Conservation (phyloP, 1,139 yeast genomes). For the Yamadazyma taylorii region DNA sequence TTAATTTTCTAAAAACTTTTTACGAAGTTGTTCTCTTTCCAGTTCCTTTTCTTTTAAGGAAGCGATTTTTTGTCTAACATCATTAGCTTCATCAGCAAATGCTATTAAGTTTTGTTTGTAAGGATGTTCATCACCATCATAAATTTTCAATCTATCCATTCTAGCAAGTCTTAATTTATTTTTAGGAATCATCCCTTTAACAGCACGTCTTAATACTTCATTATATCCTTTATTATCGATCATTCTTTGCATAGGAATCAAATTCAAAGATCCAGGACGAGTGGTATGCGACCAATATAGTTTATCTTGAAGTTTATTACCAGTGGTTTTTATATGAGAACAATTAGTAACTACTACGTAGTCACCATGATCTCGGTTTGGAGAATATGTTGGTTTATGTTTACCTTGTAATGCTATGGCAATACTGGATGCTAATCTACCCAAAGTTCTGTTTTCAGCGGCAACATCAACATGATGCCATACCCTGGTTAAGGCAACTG, state of each 20-base stretch:
- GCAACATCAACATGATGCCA: slow-evolving; percentile 98
- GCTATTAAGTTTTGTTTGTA: slow-evolving; percentile 81
- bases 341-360: slow-evolving; percentile 96
- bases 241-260: slow-evolving; percentile 78
- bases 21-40: slow-evolving; percentile 33
- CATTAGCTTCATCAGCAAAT: slow-evolving; percentile 76
- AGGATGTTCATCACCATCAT: slow-evolving; percentile 88
- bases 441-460: slow-evolving; percentile 79
- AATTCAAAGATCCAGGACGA: slow-evolving; percentile 86
- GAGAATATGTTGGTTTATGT: slow-evolving; percentile 86
- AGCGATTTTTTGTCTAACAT: slow-evolving; percentile 42
- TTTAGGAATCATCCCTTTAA: slow-evolving; percentile 94
- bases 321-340: slow-evolving; percentile 74
- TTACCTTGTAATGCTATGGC: slow-evolving; percentile 91
- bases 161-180: slow-evolving; percentile 79
- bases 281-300: slow-evolving; percentile 90
- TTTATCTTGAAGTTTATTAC: slow-evolving; percentile 79
- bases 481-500: slow-evolving; percentile 75
- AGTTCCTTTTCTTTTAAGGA: slow-evolving; percentile 41
- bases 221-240: slow-evolving; percentile 80
- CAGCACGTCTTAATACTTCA: slow-evolving; percentile 82
- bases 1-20: slow-evolving; percentile 32
- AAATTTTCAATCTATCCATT: slow-evolving; percentile 79
- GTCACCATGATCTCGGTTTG: slow-evolving; percentile 85
- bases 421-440: slow-evolving; percentile 87